phyloP scores from a whole-genome alignment of 2,329 filamentous ascomycete species.

The Neurospora sp. region DNA sequence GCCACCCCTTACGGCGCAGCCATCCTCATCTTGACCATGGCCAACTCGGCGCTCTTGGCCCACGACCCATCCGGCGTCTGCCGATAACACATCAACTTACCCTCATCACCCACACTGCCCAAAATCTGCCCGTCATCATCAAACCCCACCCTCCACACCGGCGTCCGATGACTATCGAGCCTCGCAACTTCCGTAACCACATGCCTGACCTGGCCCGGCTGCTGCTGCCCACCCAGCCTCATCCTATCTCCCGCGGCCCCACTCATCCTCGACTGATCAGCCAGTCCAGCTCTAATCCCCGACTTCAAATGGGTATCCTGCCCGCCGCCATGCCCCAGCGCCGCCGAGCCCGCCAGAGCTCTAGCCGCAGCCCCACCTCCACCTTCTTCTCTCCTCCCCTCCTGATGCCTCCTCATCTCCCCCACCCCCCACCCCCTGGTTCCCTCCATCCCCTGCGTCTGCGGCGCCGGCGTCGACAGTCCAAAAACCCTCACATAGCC shows the following conservation, averaged over 20 bases:
- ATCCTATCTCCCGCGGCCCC: neutral
- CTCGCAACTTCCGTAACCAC: constrained; percentile 52
- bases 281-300: constrained; percentile 40
- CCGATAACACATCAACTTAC: constrained; percentile 51
- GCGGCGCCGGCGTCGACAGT: constrained; percentile 47
- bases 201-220: constrained; percentile 58
- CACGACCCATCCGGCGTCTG: constrained; percentile 47
- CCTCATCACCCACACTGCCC: constrained; percentile 68
- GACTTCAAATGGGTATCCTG: constrained; percentile 29
- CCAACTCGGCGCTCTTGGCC: constrained; percentile 50
- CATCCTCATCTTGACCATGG: constrained; percentile 47
- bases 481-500: constrained; percentile 85
- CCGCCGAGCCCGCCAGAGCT: constrained; percentile 1
- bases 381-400: neutral
- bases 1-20: constrained; percentile 19
- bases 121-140: constrained; percentile 61
- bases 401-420: constrained; percentile 28
- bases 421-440: constrained; percentile 8
- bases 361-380: neutral
- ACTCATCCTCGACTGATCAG: constrained; percentile 37
- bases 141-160: constrained; percentile 68
- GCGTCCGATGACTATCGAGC: constrained; percentile 56
- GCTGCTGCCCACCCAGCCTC: constrained; percentile 9
- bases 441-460: neutral
- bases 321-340: neutral